Evolutionary conservation across 192 early-diverging fungal species (phyloP), one percentile per base, ranked within the genome.

Genomic region (Coemansia sp.): DNA sequence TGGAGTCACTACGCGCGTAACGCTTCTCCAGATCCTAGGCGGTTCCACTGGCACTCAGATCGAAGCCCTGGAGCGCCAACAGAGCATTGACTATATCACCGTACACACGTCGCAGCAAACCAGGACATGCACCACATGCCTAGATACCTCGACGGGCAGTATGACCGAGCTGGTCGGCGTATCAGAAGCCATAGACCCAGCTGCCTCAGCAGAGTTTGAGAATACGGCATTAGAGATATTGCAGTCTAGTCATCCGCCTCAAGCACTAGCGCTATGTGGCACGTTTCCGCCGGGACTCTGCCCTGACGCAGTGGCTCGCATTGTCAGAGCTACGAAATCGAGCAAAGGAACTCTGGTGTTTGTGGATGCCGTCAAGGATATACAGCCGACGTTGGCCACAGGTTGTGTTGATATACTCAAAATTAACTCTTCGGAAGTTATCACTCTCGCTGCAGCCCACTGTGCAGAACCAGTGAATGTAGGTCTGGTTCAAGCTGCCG

Each of bases 111-210:
- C 36, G 32, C 64, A 61, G 45, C 53, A 68, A 25, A 74, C 72
- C 19, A 50, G 77, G 4, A 70, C 72, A 41, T 74, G 68, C 62
- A 78, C 72, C 0, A 78, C 77, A 4, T 78, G 77, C 11, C 17
- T 78, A 44, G 72, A 78, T 37, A 23, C 44, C 3, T n/a, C 29
- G 0, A 67, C 70, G 5, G 71, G 71, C 32, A 32, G 67, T 21
- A 78, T 78, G 68, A 78, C 77, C 4, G 77, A 78, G 53, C 65
- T 78, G 25, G 64, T 78, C 19, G 77, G 77, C 12, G 55, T 70
- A 11, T 70, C 71, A 7, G 72, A 68, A 4, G 23, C 59, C 2
- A 66, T 74, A 14, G 68, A 67, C 38, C 27, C 50, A 4, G 34
- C 9, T 1, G 45, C 53, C 0, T 72, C 61, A 17, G 27, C 21